Evolutionary conservation across 768 basidiomycete genomes (phyloP).

Genomic region (Boletus tomentosulus): DNA sequence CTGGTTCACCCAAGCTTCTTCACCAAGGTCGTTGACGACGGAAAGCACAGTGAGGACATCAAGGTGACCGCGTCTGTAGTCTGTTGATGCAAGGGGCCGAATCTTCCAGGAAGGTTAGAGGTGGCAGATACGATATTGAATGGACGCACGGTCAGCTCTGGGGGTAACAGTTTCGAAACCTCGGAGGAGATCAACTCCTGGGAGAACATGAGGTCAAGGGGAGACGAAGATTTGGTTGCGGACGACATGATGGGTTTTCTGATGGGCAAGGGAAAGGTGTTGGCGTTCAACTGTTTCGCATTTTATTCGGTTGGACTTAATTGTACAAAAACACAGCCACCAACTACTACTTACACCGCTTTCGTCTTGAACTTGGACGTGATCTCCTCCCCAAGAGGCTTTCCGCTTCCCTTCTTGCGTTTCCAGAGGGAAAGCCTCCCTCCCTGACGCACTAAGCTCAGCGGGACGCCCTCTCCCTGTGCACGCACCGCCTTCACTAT

Average conservation of each 20-base stretch:
- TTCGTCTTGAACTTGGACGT: slow-evolving; percentile 15
- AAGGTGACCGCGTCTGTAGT: slow-evolving; percentile 80
- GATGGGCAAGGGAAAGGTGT: background rate
- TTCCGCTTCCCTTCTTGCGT: slow-evolving; percentile 33
- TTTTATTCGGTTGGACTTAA: background rate
- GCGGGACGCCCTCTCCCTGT: slow-evolving; percentile 47
- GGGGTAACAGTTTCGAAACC: slow-evolving; percentile 54
- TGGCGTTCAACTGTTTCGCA: background rate
- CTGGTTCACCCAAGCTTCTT: slow-evolving; percentile 63
- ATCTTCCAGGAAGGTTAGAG: slow-evolving; percentile 49
- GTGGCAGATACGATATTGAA: background rate
- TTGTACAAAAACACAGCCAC: slow-evolving; percentile 15
- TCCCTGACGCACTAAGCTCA: slow-evolving; percentile 51
- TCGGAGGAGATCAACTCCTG: slow-evolving; percentile 64
- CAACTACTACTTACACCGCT: background rate
- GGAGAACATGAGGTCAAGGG: slow-evolving; percentile 76
- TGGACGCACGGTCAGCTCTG: slow-evolving; percentile 34
- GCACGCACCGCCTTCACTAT: slow-evolving; percentile 49
- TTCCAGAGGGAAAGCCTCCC: slow-evolving; percentile 46
- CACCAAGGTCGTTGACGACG: slow-evolving; percentile 61
- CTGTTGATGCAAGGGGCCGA: slow-evolving; percentile 83
- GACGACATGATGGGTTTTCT: slow-evolving; percentile 8
- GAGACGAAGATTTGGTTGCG: background rate
- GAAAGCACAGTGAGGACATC: slow-evolving; percentile 74
- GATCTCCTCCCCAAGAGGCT: slow-evolving; percentile 19